These are phyloP conservation scores for Trichoderma sp. DNA, from an alignment of 2,329 filamentous ascomycete species.

Conservation along the genomic window DNA sequence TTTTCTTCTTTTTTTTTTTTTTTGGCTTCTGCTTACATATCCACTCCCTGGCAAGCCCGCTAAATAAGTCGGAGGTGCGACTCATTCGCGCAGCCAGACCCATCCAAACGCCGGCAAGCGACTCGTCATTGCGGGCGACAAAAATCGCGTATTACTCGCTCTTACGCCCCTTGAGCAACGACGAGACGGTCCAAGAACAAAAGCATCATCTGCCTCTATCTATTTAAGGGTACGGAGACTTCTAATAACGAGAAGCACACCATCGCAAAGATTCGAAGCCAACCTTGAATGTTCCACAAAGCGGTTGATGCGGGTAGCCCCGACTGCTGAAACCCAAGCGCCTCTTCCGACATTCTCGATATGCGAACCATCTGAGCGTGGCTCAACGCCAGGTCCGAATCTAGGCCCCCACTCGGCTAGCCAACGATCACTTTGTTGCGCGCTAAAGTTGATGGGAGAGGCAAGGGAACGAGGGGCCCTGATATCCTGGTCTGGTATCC, in stretches of 20 bases:
- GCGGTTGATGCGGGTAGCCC: constrained; percentile 16
- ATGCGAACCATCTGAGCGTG: constrained; percentile 17
- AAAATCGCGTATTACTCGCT: constrained; percentile 7
- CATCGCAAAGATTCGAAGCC: background rate
- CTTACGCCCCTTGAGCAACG: background rate
- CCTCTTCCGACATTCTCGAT: constrained; percentile 15
- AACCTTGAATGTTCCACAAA: background rate
- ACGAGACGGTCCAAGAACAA: background rate
- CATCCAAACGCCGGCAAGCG: background rate
- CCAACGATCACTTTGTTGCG: constrained; percentile 15
- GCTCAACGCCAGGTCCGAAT: constrained; percentile 6
- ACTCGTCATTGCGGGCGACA: constrained; percentile 2
- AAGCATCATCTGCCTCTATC: background rate
- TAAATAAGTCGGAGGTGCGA: background rate
- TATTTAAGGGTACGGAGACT: background rate
- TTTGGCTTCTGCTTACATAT: background rate
- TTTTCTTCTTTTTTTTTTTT: background rate
- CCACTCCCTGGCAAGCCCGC: background rate
- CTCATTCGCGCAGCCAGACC: background rate
- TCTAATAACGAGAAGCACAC: background rate
- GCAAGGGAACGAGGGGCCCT: background rate
- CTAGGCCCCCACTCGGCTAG: constrained; percentile 7
- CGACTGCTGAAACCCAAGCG: constrained; percentile 19
- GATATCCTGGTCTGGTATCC: background rate
- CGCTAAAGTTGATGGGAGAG: constrained; percentile 7